These are phyloP conservation scores for Sphaerosporella brunnea DNA, from an alignment of 495 filamentous ascomycete genomes.

Conservation along the genomic window DNA sequence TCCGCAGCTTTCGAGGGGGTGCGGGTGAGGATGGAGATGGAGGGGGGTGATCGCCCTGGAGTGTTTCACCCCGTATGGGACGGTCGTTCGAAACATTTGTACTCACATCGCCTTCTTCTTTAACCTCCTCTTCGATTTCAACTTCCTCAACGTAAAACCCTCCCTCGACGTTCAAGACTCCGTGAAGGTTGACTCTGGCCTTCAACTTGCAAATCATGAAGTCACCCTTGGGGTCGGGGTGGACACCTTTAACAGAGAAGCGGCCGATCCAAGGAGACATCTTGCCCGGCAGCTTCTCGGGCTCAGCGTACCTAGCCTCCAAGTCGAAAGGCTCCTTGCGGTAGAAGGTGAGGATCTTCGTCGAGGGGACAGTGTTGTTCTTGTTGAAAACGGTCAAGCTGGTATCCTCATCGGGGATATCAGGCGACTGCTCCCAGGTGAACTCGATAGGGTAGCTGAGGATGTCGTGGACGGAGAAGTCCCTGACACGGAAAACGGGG, in stretches of 20 bases:
- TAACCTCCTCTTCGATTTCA: slow-evolving; percentile 87
- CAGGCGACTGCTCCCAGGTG: slow-evolving; percentile 95
- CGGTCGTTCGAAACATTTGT: background rate
- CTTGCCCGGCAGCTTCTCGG: slow-evolving; percentile 78
- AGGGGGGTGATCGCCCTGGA: background rate
- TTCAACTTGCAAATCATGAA: slow-evolving; percentile 99
- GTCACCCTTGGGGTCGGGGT: slow-evolving; percentile 70
- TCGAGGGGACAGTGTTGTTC: slow-evolving; percentile 94
- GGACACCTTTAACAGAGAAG: slow-evolving; percentile 84
- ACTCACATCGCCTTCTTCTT: slow-evolving; percentile 44
- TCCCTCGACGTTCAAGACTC: slow-evolving; percentile 87
- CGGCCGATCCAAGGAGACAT: slow-evolving; percentile 84
- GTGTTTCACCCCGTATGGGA: background rate
- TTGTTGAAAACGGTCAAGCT: slow-evolving; percentile 94
- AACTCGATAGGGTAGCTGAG: slow-evolving; percentile 98
- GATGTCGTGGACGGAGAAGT: slow-evolving; percentile 93
- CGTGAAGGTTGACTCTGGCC: slow-evolving; percentile 91
- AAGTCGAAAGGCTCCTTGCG: slow-evolving; percentile 94
- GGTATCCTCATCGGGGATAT: slow-evolving; percentile 97
- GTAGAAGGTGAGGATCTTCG: slow-evolving; percentile 99
- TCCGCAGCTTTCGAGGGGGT: background rate
- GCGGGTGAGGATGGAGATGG: background rate
- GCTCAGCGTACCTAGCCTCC: slow-evolving; percentile 81
- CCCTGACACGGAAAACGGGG: slow-evolving; percentile 93
- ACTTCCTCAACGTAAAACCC: slow-evolving; percentile 97